phyloP scores from a whole-genome alignment of 352 stramenopile genomes.

The Albugo candida region DNA sequence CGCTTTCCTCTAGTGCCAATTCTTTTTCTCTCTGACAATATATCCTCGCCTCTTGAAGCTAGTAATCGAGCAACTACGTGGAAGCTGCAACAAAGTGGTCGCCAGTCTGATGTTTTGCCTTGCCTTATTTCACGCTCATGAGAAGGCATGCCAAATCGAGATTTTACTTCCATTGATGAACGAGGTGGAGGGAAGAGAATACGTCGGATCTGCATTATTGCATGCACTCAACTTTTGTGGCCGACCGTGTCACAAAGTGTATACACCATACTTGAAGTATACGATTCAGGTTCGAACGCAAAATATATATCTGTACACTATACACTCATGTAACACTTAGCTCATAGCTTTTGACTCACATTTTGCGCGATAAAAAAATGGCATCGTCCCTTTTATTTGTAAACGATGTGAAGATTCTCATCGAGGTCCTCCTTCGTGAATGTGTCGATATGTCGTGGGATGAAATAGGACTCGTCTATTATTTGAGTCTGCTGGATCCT shows the following conservation, averaged over 20 bases:
- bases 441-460: conserved; percentile 33
- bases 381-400: conserved; percentile 23
- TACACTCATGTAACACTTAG: not conserved
- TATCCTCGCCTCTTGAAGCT: conserved; percentile 41
- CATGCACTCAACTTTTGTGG: conserved; percentile 69
- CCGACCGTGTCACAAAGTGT: conserved; percentile 14
- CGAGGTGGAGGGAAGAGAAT: conserved; percentile 35
- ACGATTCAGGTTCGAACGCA: too few species aligned
- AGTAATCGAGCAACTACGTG: conserved; percentile 30
- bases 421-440: conserved; percentile 48
- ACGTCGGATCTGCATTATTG: conserved; percentile 40
- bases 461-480: conserved; percentile 19
- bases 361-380: conserved; percentile 17
- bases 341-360: conserved; percentile 22
- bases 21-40: conserved; percentile 22
- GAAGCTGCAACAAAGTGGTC: conserved; percentile 43
- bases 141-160: not conserved
- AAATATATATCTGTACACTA: not conserved
- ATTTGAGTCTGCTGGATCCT: conserved; percentile 18
- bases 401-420: conserved; percentile 55
- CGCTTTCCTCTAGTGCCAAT: too few species aligned
- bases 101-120: conserved; percentile 36
- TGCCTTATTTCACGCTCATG: conserved; percentile 27
- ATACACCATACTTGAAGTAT: conserved; percentile 25
- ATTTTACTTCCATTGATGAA: conserved; percentile 20